phyloP scores from a whole-genome alignment of 768 basidiomycete genomes.

The Lentinula aciculospora region DNA sequence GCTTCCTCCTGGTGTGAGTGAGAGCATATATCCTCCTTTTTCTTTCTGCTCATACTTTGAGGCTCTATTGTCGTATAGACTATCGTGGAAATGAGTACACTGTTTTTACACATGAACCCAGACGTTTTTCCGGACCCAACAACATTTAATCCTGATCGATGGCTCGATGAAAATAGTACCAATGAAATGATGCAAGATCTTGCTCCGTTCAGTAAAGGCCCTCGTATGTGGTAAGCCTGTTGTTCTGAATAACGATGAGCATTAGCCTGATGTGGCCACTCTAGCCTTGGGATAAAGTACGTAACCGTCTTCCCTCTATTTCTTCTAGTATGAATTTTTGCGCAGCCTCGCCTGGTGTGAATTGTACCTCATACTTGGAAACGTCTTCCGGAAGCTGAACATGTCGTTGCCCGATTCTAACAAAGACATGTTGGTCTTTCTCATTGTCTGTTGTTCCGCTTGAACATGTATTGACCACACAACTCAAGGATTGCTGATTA shows the following conservation, averaged over 20 bases:
- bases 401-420: slow-evolving; percentile 6
- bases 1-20: slow-evolving; percentile 33
- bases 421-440: neutral
- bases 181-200: slow-evolving; percentile 34
- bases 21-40: neutral
- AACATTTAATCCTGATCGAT: slow-evolving; percentile 35
- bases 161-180: slow-evolving; percentile 29
- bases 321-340: slow-evolving; percentile 6
- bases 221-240: slow-evolving; percentile 30
- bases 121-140: slow-evolving; percentile 35
- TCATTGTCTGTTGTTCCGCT: too few species aligned
- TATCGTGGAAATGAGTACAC: slow-evolving; percentile 32
- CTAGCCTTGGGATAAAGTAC: neutral
- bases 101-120: slow-evolving; percentile 31
- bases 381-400: slow-evolving; percentile 17
- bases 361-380: slow-evolving; percentile 14
- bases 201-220: slow-evolving; percentile 38
- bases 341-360: slow-evolving; percentile 17
- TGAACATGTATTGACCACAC: too few species aligned
- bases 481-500: neutral
- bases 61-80: slow-evolving; percentile 24
- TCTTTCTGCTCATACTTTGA: neutral
- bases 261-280: neutral
- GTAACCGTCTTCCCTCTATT: neutral
- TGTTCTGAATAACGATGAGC: neutral